These are phyloP conservation scores for Potentilla sterilis DNA, from an alignment of 306 rosid species.

Conservation along the genomic window DNA sequence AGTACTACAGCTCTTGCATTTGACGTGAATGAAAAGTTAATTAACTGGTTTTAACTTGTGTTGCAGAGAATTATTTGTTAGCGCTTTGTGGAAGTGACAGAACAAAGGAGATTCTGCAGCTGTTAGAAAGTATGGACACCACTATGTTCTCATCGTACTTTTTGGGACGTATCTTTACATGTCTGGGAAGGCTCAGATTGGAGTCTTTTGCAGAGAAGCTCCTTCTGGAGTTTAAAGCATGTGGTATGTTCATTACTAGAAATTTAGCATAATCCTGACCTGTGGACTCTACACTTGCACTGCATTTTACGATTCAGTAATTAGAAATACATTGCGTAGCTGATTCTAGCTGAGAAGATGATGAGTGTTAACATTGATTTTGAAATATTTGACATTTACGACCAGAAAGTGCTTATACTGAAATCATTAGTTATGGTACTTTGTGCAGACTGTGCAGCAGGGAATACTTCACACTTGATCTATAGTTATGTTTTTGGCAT, in stretches of 20 bases:
- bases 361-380: constrained; percentile 11
- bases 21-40: constrained; percentile 20
- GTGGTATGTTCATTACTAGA: constrained; percentile 43
- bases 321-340: no score
- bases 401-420: constrained; percentile 11
- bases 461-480: constrained; percentile 54
- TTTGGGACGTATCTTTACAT: constrained; percentile 47
- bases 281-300: no score
- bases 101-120: constrained; percentile 55
- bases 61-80: constrained; percentile 73
- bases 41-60: constrained; percentile 22
- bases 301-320: no score
- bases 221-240: constrained; percentile 50
- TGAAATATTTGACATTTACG: constrained; percentile 2
- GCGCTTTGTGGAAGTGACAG: constrained; percentile 78
- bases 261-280: no score
- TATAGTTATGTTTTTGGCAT: constrained; percentile 57
- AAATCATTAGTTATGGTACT: no score
- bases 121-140: constrained; percentile 56
- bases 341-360: background rate
- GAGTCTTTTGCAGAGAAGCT: constrained; percentile 64
- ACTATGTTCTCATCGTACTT: constrained; percentile 44
- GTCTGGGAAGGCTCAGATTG: constrained; percentile 64
- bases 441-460: constrained; percentile 61
- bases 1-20: constrained; percentile 19